Evolutionary conservation across 305 asterid genomes (phyloP), one percentile per base, ranked within the genome.

Genomic region (Fraxinus ornus): DNA sequence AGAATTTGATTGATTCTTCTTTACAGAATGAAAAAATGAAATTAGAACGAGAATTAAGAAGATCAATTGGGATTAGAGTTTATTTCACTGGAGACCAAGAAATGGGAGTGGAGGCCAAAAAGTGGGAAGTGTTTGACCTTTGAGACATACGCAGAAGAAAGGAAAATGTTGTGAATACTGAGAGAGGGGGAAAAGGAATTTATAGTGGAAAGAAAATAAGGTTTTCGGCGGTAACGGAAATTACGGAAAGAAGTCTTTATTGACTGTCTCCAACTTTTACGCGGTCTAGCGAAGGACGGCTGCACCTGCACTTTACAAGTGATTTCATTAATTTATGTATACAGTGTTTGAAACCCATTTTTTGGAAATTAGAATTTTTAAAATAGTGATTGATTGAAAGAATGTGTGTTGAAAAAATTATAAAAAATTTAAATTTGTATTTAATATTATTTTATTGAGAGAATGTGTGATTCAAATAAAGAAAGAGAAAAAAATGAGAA

Each of bases 31-130:
- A n/a, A 76, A 7, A 19, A 24, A 33, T 70, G 17, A n/a, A n/a
- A 4, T 17, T 12, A 1, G 3, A 73, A 13, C 32, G 33, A 64
- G 76, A 68, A n/a, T 30, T 5, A 81, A 32, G 0, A 86, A 41
- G 84, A 82, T 91, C 94, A 93, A 71, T 94, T 89, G 89, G 98
- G 87, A 35, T 47, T 88, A 9, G 92, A 89, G 91, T 26, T 83
- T 92, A 92, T 89, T 93, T 94, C 93, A 91, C 95, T 94, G 95
- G 97, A 92, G 22, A 94, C 91, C 91, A 93, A 94, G 95, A 93
- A 94, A 91, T 91, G 97, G 76, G 98, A 93, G n/a, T 91, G 98
- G 22, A 88, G 91, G 80, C 90, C 90, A 49, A 91, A 92, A 68
- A 94, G 85, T 93, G 98, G 33, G 98, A 97, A 19, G 90, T 84